These are phyloP conservation scores for Eucalyptus erythrocorys DNA, from an alignment of 345 rosid species.

Conservation along the genomic window DNA sequence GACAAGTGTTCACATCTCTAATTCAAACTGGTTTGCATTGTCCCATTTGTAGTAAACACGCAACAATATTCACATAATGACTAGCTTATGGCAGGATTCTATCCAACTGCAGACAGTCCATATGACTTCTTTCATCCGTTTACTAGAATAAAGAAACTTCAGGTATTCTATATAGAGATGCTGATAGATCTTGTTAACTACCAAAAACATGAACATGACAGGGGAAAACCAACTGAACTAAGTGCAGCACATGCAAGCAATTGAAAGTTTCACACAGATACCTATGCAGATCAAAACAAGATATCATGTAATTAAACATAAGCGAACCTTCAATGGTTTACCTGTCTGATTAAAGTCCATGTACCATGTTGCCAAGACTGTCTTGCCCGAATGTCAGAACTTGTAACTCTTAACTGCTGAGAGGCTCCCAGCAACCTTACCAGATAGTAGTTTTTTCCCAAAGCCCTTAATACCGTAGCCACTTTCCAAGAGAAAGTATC, in stretches of 20 bases:
- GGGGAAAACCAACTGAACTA: background rate
- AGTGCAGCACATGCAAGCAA: constrained; percentile 2
- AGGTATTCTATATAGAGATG: background rate
- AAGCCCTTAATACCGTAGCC: constrained; percentile 45
- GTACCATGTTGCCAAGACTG: constrained; percentile 60
- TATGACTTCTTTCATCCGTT: background rate
- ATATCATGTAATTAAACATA: background rate
- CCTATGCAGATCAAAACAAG: background rate
- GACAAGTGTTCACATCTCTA: background rate
- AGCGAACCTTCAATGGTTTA: background rate
- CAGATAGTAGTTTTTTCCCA: constrained; percentile 29
- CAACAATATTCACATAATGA: background rate
- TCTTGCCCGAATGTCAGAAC: constrained; percentile 38
- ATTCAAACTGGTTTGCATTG: background rate
- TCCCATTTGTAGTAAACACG: background rate
- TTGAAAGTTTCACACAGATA: background rate
- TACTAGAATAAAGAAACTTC: background rate
- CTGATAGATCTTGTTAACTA: background rate
- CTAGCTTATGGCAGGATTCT: background rate
- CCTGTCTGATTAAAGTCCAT: constrained; percentile 62
- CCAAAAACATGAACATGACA: background rate
- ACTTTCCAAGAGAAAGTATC: constrained; percentile 62
- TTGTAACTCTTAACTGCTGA: constrained; percentile 32
- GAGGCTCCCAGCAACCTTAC: constrained; percentile 61
- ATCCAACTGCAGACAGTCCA: background rate